Base-by-base conservation (phyloP, 805 yeast genomes). In the Saturnispora diversa region DNA sequence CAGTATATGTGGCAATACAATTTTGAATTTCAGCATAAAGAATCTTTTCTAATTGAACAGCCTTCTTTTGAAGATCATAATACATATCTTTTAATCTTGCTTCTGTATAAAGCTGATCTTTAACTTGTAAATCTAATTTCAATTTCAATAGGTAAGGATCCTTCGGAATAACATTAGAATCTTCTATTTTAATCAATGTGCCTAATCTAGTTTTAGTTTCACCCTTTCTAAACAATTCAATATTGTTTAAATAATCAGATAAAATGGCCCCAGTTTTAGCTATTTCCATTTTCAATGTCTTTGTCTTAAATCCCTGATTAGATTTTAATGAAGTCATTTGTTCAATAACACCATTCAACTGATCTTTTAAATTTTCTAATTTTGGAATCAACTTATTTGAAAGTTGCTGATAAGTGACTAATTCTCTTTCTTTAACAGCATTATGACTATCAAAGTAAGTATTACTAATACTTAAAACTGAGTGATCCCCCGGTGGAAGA, bases 81-180 rank as follows among this genome's bases (percentile, higher is more conserved):
- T 69, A 80, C 2, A 83, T 79, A 43, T 78, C 84, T 55, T 77
- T 75, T 36, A 80, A 59, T 52, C 77, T 77, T 43, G 72, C 74
- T 54, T 80, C 88, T 50, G 78, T 80, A 41, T 69, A 63, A 29
- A 74, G 52, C 55, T 80, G 87, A 49, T 72, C 68, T 49, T 75
- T 77, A 54, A 80, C 62, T 58, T 80, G 87, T 40, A 77, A 60
- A 52, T 80, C 85, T 44, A 80, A 62, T 55, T 69, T 75, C 31
- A 77, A 58, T 53, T 78, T 77, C 35, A 77, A 62, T 35, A 80
- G 52, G 49, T 76, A 80, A 6, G 88, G 87, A 55, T 80, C 88
- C 39, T 49, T 61, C 41, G 54, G 54, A 11, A 44, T 55, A 36
- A 44, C 40, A 27, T 52, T 55, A 20, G 38, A 34, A 19, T 47